Evolutionary conservation across 192 early-diverging fungal genomes (phyloP), one percentile per base, ranked within the genome.

Genomic region (Coemansia sp.): DNA sequence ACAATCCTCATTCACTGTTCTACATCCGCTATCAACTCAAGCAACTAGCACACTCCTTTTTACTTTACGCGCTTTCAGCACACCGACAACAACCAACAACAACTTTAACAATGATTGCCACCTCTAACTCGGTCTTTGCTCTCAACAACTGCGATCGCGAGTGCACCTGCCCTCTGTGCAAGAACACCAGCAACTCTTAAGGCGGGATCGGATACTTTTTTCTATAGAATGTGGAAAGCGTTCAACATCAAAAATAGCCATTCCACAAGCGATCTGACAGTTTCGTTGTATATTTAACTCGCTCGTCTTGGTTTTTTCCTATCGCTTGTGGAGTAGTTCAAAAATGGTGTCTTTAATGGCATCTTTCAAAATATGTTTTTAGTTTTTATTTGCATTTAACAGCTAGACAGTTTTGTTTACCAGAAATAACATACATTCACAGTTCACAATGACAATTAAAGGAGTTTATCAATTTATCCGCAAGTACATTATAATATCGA

Each of bases 161-260:
- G 37, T 67, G 65, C 55, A 57, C 54, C 25, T 67, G 65, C 45
- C 55, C 40, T 6, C 38, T 67, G 9, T 67, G 65, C 56, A 67
- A 59, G 38, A 58, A 41, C 40, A 16, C 42, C 17, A 40, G 50
- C 63, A 42, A 17, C 48, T 7, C 48, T 50, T 19, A 50, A 14
- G 0, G 7, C 19, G 6, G 16, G 16, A 50, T 7, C 1, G 16
- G 48, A 19, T 50, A 13, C 48, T 16, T 14, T 16, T 17, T 17
- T 50, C 48, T 17, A 19, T 17, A 50, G 48, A 50, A 5, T 17
- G 32, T 32, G 32, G 32, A 32, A 32, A 4, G 32, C 32, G 32
- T 32, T 32, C 32, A 32, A 32, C 32, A 32, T 50, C 48, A 50
- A 50, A 50, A 50, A 50, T 50, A 50, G 14, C 48, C 48, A 16